phyloP scores from a whole-genome alignment of 2,329 filamentous ascomycete genomes.

The Alternaria conjuncta region DNA sequence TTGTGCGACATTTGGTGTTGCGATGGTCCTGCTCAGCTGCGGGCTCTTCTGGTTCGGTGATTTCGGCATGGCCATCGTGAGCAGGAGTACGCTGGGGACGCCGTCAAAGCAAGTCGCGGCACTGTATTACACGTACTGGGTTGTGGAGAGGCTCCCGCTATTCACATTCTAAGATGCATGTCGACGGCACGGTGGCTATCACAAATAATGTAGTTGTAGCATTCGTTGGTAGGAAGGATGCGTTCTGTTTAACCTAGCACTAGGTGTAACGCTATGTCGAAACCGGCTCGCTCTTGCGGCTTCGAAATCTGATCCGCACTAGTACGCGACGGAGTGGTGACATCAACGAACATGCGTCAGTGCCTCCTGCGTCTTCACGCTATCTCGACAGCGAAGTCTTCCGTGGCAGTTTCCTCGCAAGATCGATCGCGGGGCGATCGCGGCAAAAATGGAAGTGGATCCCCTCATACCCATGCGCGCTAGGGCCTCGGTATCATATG shows the following conservation, averaged over 20 bases:
- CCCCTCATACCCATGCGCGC: slow-evolving; percentile 11
- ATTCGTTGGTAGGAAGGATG: not conserved
- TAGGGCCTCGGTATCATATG: slow-evolving; percentile 43
- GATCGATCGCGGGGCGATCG: slow-evolving; percentile 10
- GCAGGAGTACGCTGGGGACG: not conserved
- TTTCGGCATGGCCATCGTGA: slow-evolving; percentile 4
- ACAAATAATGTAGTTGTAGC: not conserved
- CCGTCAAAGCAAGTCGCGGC: not conserved
- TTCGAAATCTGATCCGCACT: not conserved
- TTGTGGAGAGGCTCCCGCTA: slow-evolving; percentile 3
- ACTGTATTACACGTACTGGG: slow-evolving; percentile 5
- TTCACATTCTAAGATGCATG: not conserved
- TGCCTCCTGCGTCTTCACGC: not conserved
- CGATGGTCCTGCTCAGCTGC: slow-evolving; percentile 1
- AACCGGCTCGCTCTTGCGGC: not conserved
- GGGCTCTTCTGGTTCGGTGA: not conserved
- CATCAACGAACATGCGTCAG: slow-evolving; percentile 16
- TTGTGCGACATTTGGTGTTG: not conserved
- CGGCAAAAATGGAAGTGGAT: slow-evolving; percentile 21
- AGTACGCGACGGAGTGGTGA: slow-evolving; percentile 10
- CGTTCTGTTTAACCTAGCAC: not conserved
- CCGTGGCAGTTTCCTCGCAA: not conserved
- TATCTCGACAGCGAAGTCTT: not conserved
- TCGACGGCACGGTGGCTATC: not conserved
- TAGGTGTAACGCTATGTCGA: not conserved